phyloP scores from a whole-genome alignment of 2,329 filamentous ascomycete species.

The Cercospora sesami region DNA sequence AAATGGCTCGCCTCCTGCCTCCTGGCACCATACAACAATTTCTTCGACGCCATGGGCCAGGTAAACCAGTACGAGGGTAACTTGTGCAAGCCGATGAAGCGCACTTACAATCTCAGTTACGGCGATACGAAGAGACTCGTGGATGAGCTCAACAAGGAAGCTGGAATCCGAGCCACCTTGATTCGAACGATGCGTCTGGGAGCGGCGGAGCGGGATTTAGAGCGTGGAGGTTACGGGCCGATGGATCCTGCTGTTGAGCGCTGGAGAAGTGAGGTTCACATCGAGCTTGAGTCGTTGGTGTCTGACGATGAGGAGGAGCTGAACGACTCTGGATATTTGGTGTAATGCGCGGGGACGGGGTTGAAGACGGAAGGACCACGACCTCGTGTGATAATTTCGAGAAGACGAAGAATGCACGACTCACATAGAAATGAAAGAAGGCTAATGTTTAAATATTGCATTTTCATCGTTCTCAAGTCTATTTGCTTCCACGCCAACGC shows the following conservation, averaged over 20 bases:
- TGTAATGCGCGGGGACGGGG: neutral
- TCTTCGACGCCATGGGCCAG: neutral
- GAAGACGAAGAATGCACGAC: neutral
- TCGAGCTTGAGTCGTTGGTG: neutral
- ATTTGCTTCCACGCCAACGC: conserved; percentile 39
- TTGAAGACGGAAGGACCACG: neutral
- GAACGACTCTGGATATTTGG: neutral
- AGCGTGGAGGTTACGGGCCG: neutral
- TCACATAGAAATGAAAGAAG: neutral
- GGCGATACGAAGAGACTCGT: neutral
- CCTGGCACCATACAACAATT: neutral
- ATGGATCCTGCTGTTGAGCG: neutral
- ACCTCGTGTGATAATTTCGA: neutral
- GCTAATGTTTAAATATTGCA: neutral
- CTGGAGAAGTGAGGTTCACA: neutral
- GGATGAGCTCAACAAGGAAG: neutral
- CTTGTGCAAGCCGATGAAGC: neutral
- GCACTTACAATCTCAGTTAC: neutral
- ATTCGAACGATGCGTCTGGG: neutral
- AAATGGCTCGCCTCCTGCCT: neutral
- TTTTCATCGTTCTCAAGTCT: neutral
- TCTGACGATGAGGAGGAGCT: neutral
- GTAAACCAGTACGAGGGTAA: neutral
- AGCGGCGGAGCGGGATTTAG: neutral
- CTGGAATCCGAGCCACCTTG: neutral